phyloP scores from a whole-genome alignment of 768 basidiomycete genomes.

The Thelephora ganbajun region DNA sequence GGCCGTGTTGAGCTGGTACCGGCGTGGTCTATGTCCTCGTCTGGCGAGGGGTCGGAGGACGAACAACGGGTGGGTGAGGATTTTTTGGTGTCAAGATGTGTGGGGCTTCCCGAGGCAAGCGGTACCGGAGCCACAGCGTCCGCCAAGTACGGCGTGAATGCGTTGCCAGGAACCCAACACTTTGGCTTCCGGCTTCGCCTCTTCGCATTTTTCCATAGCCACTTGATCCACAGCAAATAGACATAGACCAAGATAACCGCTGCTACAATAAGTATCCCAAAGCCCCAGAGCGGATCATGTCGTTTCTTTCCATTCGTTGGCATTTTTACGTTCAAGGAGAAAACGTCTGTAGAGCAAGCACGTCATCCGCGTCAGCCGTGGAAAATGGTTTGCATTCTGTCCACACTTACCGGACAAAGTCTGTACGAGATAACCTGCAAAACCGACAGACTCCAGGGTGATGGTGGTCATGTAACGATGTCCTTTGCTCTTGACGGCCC shows the following conservation, averaged over 20 bases:
- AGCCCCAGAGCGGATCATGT: constrained; percentile 31
- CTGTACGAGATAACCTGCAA: constrained; percentile 54
- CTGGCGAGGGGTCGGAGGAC: too few species aligned
- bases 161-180: too few species aligned
- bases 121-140: too few species aligned
- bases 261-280: constrained; percentile 38
- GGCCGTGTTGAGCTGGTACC: too few species aligned
- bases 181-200: too few species aligned
- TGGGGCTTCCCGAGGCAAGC: too few species aligned
- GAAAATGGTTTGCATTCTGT: not conserved
- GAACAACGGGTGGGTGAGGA: too few species aligned
- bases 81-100: too few species aligned
- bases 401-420: constrained; percentile 36
- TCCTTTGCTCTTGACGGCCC: constrained; percentile 42
- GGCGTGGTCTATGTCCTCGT: too few species aligned
- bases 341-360: constrained; percentile 30
- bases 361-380: not conserved
- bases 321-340: constrained; percentile 52
- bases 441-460: constrained; percentile 47
- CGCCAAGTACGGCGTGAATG: too few species aligned
- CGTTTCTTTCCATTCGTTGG: constrained; percentile 36
- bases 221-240: too few species aligned
- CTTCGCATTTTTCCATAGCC: too few species aligned
- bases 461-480: constrained; percentile 56
- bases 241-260: constrained; percentile 26